Evolutionary conservation across 2,329 filamentous ascomycete species (phyloP).

Genomic region (Raffaelea deltoideospora): DNA sequence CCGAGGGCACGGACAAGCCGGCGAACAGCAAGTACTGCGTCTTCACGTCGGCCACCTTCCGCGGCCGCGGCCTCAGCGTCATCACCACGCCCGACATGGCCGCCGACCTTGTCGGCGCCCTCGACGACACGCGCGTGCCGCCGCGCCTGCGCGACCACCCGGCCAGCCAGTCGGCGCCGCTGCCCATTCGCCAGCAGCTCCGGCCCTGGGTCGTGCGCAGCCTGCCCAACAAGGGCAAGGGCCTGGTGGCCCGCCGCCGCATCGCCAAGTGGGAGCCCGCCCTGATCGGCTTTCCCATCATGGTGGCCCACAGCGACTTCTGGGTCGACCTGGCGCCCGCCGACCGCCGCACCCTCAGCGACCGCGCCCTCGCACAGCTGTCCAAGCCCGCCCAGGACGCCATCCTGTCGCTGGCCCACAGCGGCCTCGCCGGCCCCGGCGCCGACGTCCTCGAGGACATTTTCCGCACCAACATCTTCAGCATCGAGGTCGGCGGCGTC

Average conservation of each 20-base stretch:
- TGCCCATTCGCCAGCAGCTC: background rate
- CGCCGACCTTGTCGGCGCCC: constrained; percentile 6
- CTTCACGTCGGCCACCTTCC: constrained; percentile 11
- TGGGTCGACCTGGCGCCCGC: constrained; percentile 4
- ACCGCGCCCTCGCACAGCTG: constrained; percentile 9
- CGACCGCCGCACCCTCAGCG: constrained; percentile 8
- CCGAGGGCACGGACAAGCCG: no score
- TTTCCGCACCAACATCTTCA: constrained; percentile 14
- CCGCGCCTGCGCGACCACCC: constrained; percentile 4
- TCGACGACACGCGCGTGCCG: constrained; percentile 12
- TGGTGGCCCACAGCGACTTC: constrained; percentile 12
- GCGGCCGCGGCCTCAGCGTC: constrained; percentile 12
- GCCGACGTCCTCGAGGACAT: constrained; percentile 10
- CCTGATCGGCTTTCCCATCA: constrained; percentile 11
- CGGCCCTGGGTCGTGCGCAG: constrained; percentile 8
- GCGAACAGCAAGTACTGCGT: constrained; percentile 10
- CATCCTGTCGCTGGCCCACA: constrained; percentile 10
- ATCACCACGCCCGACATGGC: constrained; percentile 13
- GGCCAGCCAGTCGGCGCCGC: constrained; percentile 3
- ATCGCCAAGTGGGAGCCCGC: constrained; percentile 9
- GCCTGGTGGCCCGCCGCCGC: constrained; percentile 9
- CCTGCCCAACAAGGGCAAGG: constrained; percentile 11
- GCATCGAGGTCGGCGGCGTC: constrained; percentile 13
- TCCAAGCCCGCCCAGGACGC: constrained; percentile 5
- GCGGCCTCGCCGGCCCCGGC: constrained; percentile 3